These are phyloP conservation scores for Chlamydomonas asymmetrica DNA, from an alignment of 139 green algal species.

Conservation along the genomic window DNA sequence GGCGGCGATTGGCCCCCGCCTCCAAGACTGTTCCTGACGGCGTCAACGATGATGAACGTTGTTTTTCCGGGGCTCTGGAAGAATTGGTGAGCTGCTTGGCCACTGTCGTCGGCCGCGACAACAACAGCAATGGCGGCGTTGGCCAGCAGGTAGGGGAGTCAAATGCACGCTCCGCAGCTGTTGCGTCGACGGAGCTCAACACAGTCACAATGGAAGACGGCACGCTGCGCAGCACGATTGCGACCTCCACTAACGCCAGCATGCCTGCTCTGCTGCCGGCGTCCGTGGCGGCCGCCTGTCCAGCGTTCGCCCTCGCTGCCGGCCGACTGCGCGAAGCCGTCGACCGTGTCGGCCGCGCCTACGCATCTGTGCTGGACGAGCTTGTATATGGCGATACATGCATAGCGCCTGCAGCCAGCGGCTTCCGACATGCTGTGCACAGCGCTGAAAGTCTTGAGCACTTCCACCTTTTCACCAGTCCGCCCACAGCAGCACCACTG, in stretches of 20 bases:
- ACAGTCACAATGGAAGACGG: slow-evolving; percentile 15
- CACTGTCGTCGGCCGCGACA: no score
- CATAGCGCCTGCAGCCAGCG: neutral
- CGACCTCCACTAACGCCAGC: slow-evolving; percentile 14
- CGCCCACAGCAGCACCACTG: no score
- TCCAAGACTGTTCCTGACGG: no score
- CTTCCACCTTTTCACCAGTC: slow-evolving; percentile 31
- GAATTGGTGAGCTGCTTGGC: no score
- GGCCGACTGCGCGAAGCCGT: slow-evolving; percentile 8
- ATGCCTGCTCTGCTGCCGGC: neutral
- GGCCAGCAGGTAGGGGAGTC: no score
- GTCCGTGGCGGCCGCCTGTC: neutral
- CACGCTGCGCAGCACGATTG: slow-evolving; percentile 12
- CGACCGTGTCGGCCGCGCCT: neutral
- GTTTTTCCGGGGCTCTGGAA: no score
- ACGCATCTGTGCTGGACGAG: slow-evolving; percentile 19
- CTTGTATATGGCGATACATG: neutral
- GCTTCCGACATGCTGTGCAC: neutral
- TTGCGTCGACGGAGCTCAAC: no score
- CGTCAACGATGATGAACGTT: no score
- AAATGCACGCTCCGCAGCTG: no score
- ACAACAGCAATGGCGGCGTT: no score
- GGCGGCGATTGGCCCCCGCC: no score
- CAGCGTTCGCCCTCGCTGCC: slow-evolving; percentile 1
- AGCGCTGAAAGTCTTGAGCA: slow-evolving; percentile 30